Percentiles rank a stretch among this genome's conserved stretches.
Evolutionary conservation across 306 rosid species (phyloP).

Genomic region (Malus domestica): ASM211411v1 NC_041803.1:37211501-37212000

Average conservation of each 20-base stretch:
- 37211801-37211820: neutral
- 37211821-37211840: neutral
- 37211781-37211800: conserved; percentile 1
- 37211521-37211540: neutral
- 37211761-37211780: neutral
- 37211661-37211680: conserved; percentile 63
- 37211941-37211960: conserved; percentile 16
- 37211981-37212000: conserved; percentile 53
- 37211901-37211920: neutral
- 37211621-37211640: conserved; percentile 89
- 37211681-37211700: conserved; percentile 14
- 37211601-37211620: conserved; percentile 37
- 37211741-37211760: neutral
- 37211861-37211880: neutral
- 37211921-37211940: neutral
- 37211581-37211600: conserved; percentile 12
- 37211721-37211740: neutral
- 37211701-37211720: neutral
- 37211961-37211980: conserved; percentile 33
- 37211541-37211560: neutral
- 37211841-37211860: conserved; percentile 2
- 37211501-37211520: neutral
- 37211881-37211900: conserved; percentile 15
- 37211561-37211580: neutral
- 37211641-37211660: conserved; percentile 38